Evolutionary conservation across 331 rosid species (phyloP).

Genomic region (Arachis monticola): DNA sequence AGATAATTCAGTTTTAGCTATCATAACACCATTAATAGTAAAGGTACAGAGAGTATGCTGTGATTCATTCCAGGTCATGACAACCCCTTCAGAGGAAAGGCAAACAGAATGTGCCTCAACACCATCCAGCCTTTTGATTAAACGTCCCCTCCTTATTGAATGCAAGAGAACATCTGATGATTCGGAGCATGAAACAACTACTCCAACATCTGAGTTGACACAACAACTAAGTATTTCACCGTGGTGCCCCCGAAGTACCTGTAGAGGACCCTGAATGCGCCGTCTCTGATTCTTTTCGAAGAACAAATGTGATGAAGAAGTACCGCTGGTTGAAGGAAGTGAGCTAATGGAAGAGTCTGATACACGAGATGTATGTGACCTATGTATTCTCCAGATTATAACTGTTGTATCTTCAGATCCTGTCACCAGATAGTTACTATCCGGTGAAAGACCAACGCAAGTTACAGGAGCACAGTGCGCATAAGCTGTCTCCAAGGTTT

Average conservation of each 20-base stretch:
- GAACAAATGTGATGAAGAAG: slow-evolving; percentile 55
- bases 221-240: slow-evolving; percentile 84
- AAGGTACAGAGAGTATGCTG: slow-evolving; percentile 73
- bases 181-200: slow-evolving; percentile 86
- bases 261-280: slow-evolving; percentile 90
- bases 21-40: slow-evolving; percentile 79
- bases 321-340: slow-evolving; percentile 48
- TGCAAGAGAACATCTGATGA: slow-evolving; percentile 86
- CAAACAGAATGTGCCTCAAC: slow-evolving; percentile 81
- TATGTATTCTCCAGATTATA: slow-evolving; percentile 89
- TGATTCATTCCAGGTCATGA: slow-evolving; percentile 80
- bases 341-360: slow-evolving; percentile 60
- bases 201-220: slow-evolving; percentile 89
- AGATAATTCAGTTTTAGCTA: slow-evolving; percentile 65
- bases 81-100: slow-evolving; percentile 84
- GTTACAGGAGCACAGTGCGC: slow-evolving; percentile 97
- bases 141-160: slow-evolving; percentile 80
- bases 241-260: slow-evolving; percentile 87
- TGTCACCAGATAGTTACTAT: slow-evolving; percentile 85
- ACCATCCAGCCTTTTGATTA: slow-evolving; percentile 77
- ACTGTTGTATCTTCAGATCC: slow-evolving; percentile 91
- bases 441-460: slow-evolving; percentile 81
- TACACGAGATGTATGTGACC: slow-evolving; percentile 51
- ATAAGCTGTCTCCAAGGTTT: slow-evolving; percentile 87
- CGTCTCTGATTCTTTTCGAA: slow-evolving; percentile 68